Evolutionary conservation across 768 basidiomycete species (phyloP), one percentile per base, ranked within the genome.

Genomic region (Cantharellus cinnabarinus): DNA sequence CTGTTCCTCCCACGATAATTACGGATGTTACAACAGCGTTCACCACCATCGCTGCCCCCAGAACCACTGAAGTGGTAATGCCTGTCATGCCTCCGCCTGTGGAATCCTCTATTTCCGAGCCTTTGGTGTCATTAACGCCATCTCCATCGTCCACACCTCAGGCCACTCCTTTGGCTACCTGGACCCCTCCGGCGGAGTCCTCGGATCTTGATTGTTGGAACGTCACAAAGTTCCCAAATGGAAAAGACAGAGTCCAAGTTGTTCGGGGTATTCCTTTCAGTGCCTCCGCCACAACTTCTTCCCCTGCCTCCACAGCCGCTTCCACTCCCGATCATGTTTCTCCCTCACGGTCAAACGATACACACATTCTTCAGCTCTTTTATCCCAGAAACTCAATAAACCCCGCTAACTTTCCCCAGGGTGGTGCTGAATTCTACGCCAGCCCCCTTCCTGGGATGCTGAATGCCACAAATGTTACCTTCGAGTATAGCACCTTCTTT

Each of bases 401-500:
- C 67, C 86, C 86, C 1, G 76, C 70, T 0, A 74, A 72, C 50
- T 69, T 72, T 15, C 83, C 83, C 2, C 69, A 74, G 61, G 87
- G 87, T 41, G 87, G 87, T 1, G 77, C 83, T 0, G 78, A 86
- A 63, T 88, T 89, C 67, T 80, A 78, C 63, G 74, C 79, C 4
- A 59, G 64, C 2, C 78, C 77, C 2, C 64, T 77, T 50, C 60
- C 56, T 51, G 20, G 20, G 20, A 65, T 20, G 59, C 60, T 5
- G 59, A 51, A 15, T 50, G 82, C 80, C 4, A 63, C 60, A 34
- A 82, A 74, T 61, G 79, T 82, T 37, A 76, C 78, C 4, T 66
- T 86, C 50, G 69, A 65, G 29, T 93, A 89, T 67, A 80, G 79
- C 66, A 79, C 88, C 5, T 89, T 81, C 68, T 89, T 94, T 65